These are phyloP conservation scores for Limonium bicolor DNA, from an alignment of 148 eudicot genomes.

Conservation along the genomic window DNA sequence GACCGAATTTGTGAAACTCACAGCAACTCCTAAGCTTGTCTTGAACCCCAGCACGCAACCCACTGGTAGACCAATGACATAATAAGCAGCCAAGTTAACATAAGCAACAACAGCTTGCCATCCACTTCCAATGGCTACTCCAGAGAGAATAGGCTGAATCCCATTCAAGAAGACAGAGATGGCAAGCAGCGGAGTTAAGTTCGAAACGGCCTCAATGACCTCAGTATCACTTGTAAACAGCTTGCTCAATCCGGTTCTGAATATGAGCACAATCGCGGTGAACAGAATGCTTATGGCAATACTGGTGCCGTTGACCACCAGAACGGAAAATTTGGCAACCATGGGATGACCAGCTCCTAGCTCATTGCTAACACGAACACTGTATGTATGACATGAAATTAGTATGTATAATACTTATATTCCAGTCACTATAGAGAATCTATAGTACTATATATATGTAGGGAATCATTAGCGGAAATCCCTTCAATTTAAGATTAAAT, in stretches of 20 bases:
- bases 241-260: conserved; percentile 3
- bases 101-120: conserved; percentile 2
- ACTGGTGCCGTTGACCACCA: conserved; percentile 1
- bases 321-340: conserved; percentile 3
- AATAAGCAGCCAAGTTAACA: neutral
- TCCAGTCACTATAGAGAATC: neutral
- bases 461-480: too few relatives aligned
- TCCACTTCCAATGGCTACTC: conserved; percentile 5
- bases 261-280: neutral
- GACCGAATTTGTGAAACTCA: neutral
- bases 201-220: conserved; percentile 4
- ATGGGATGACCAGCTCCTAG: conserved; percentile 11
- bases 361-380: conserved; percentile 9
- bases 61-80: neutral
- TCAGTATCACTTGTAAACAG: conserved; percentile 1
- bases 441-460: neutral
- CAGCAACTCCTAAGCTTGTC: conserved; percentile 5
- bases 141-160: conserved; percentile 6
- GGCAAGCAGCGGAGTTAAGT: conserved; percentile 3
- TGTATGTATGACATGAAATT: neutral
- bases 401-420: neutral
- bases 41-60: conserved; percentile 5
- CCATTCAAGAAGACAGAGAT: conserved; percentile 7
- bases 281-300: neutral
- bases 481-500: neutral